These are phyloP conservation scores for Rehmannia glutinosa DNA, from an alignment of 257 asterid species.

Conservation along the genomic window DNA sequence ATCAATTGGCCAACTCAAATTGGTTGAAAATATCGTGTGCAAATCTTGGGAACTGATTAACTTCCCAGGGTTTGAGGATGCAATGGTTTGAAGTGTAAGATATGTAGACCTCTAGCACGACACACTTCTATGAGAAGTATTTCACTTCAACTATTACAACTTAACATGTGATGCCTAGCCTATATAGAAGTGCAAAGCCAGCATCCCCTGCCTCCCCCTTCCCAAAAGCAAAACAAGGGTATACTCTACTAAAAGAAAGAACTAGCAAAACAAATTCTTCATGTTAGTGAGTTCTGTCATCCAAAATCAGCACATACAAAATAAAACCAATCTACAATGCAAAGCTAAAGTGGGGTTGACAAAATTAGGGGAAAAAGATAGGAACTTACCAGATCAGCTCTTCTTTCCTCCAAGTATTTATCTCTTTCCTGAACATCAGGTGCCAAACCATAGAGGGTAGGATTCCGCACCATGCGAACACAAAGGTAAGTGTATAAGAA, in stretches of 20 bases:
- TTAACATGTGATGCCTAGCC: not conserved
- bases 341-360: not conserved
- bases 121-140: not conserved
- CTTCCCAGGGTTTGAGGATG: not conserved
- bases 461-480: slow-evolving; percentile 57
- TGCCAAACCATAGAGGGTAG: slow-evolving; percentile 54
- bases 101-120: not conserved
- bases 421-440: slow-evolving; percentile 37
- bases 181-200: not conserved
- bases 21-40: slow-evolving; percentile 3
- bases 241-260: not conserved
- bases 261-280: not conserved
- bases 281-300: not conserved
- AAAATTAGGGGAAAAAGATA: not conserved
- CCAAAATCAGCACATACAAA: not conserved
- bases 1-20: not conserved
- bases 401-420: slow-evolving; percentile 47
- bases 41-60: not conserved
- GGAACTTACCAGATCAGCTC: slow-evolving; percentile 52
- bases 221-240: not conserved
- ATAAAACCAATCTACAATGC: not conserved
- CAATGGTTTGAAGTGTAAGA: not conserved
- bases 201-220: not conserved
- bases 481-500: slow-evolving; percentile 49
- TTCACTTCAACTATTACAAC: slow-evolving; percentile 1